phyloP scores from a whole-genome alignment of 306 rosid species.

The Castanospermum australe region DNA sequence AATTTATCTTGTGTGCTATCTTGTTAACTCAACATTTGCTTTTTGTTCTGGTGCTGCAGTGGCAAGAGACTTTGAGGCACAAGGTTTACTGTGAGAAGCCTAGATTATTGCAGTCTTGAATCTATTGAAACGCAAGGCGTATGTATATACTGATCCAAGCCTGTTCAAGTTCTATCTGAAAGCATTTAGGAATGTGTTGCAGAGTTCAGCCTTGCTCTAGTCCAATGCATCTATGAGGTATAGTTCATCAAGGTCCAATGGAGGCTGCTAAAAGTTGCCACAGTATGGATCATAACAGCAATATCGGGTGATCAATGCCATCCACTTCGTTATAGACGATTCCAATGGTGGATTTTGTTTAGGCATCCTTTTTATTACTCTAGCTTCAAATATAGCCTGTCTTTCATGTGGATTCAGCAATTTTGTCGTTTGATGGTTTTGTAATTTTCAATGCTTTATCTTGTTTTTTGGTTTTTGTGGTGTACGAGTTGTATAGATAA shows the following conservation, averaged over 20 bases:
- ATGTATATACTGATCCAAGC: conserved; percentile 34
- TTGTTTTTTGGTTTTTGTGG: neutral
- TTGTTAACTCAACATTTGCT: neutral
- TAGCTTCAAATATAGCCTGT: neutral
- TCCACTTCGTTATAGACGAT: neutral
- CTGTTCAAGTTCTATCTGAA: neutral
- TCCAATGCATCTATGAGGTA: conserved; percentile 16
- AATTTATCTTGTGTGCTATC: neutral
- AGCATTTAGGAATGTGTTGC: conserved; percentile 3
- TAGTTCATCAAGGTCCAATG: neutral
- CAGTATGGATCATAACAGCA: neutral
- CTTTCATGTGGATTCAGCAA: conserved; percentile 11
- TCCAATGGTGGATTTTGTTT: conserved; percentile 9
- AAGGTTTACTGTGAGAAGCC: conserved; percentile 54
- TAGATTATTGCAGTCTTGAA: conserved; percentile 25
- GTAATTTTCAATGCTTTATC: conserved; percentile 28
- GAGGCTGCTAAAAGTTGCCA: neutral
- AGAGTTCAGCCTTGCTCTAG: neutral
- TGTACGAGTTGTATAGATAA: neutral
- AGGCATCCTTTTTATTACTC: neutral
- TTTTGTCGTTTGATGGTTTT: conserved; percentile 1
- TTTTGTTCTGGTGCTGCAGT: conserved; percentile 40
- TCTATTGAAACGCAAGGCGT: neutral
- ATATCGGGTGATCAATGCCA: neutral
- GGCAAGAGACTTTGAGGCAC: conserved; percentile 51